A percentile compares a stretch with the other conserved stretches of the same genome.
Evolutionary conservation across 2,329 filamentous ascomycete species (phyloP).

Genomic region (Apiospora hydei): DNA sequence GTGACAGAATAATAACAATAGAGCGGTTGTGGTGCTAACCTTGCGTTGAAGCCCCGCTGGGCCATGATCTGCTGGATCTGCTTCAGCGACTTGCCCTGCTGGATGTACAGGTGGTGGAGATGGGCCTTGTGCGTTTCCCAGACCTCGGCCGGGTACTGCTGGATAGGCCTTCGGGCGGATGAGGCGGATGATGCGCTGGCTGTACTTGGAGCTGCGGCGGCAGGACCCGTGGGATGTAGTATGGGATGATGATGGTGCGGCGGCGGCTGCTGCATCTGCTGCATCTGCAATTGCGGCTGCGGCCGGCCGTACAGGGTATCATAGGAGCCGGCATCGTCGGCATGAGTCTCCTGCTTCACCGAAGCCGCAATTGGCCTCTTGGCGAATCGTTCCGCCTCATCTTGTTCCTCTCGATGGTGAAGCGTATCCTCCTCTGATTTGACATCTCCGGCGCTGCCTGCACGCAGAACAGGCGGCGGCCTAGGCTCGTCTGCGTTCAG

Average conservation of each 20-base stretch:
- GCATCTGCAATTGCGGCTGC: too few species aligned
- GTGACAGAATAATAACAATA: background rate
- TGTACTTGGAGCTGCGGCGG: background rate
- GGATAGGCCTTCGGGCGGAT: background rate
- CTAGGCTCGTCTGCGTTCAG: background rate
- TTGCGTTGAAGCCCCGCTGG: slow-evolving; percentile 16
- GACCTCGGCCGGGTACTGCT: slow-evolving; percentile 12
- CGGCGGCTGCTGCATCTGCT: background rate
- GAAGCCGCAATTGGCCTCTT: background rate
- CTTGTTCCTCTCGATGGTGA: background rate
- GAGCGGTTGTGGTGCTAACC: slow-evolving; percentile 9
- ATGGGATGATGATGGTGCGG: background rate
- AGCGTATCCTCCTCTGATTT: background rate
- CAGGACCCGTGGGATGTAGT: background rate
- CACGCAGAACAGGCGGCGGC: background rate
- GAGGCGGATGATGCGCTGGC: background rate
- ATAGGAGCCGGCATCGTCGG: background rate
- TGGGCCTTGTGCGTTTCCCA: slow-evolving; percentile 16
- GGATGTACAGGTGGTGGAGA: slow-evolving; percentile 4
- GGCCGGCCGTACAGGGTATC: background rate
- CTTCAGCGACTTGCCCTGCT: slow-evolving; percentile 17
- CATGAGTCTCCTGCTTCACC: background rate
- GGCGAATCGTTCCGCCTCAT: background rate
- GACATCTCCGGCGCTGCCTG: background rate
- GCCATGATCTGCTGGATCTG: slow-evolving; percentile 17